These are phyloP conservation scores for Diphasiastrum complanatum DNA, from an alignment of 83 land plant species.

Conservation along the genomic window DNA sequence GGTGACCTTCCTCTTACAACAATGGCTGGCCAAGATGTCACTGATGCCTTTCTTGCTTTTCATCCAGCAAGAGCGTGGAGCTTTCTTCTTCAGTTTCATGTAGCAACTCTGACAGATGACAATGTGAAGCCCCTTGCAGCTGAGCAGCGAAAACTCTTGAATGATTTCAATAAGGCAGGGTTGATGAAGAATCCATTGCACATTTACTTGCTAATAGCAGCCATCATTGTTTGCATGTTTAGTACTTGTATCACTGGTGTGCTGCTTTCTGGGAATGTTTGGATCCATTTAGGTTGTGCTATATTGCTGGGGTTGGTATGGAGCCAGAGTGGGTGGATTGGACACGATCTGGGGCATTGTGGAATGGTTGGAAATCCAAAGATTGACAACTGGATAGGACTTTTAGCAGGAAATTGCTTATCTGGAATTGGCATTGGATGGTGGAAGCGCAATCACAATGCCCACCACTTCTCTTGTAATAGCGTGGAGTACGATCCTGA, in stretches of 20 bases:
- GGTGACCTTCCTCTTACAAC: slow-evolving; percentile 68
- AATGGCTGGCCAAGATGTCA: slow-evolving; percentile 91
- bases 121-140: slow-evolving; percentile 51
- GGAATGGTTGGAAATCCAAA: slow-evolving; percentile 35
- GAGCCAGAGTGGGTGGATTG: slow-evolving; percentile 82
- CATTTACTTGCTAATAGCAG: slow-evolving; percentile 21
- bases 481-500: slow-evolving; percentile 80
- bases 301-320: slow-evolving; percentile 61
- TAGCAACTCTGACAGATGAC: slow-evolving; percentile 47
- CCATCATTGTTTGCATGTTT: slow-evolving; percentile 35
- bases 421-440: slow-evolving; percentile 85
- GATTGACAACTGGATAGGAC: slow-evolving; percentile 38
- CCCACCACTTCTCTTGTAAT: slow-evolving; percentile 75
- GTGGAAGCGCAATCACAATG: slow-evolving; percentile 92
- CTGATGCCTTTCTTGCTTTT: slow-evolving; percentile 76
- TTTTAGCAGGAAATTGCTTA: slow-evolving; percentile 58
- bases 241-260: slow-evolving; percentile 46
- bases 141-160: slow-evolving; percentile 53
- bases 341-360: slow-evolving; percentile 88
- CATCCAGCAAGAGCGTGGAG: slow-evolving; percentile 60
- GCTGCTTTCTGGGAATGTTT: slow-evolving; percentile 29
- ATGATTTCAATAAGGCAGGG: slow-evolving; percentile 52
- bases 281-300: slow-evolving; percentile 46
- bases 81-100: slow-evolving; percentile 40
- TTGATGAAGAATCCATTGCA: slow-evolving; percentile 50